Conservation (phyloP, 2,329 filamentous ascomycete species). For the Thyridium curvatum region DNA sequence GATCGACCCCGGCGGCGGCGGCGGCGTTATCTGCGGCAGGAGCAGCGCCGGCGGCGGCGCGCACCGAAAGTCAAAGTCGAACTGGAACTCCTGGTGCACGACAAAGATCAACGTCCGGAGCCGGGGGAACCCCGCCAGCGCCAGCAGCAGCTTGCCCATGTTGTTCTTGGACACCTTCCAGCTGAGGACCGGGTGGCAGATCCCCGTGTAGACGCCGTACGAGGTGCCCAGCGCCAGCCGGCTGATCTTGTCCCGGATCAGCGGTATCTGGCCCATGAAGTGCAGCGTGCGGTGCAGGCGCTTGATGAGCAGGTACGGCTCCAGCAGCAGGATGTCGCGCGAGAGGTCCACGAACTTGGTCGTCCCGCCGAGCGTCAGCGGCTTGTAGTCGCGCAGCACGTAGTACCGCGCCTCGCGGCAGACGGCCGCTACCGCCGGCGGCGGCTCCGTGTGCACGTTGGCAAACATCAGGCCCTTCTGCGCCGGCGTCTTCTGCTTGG, state of each 20-base stretch:
- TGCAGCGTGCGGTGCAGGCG: conserved; percentile 37
- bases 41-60: conserved; percentile 9
- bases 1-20: too few species aligned
- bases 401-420: conserved; percentile 37
- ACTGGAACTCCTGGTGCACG: conserved; percentile 41
- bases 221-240: conserved; percentile 38
- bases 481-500: conserved; percentile 29
- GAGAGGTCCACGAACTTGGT: conserved; percentile 39
- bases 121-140: conserved; percentile 30
- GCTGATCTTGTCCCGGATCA: conserved; percentile 31
- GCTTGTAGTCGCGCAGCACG: conserved; percentile 34
- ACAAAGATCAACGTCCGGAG: conserved; percentile 36
- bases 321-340: conserved; percentile 38
- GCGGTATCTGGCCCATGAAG: conserved; percentile 37
- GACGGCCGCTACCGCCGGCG: conserved; percentile 34
- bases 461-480: conserved; percentile 39
- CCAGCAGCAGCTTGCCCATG: conserved; percentile 33
- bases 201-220: conserved; percentile 37
- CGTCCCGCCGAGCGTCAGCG: conserved; percentile 34
- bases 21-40: too few species aligned
- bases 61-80: conserved; percentile 29
- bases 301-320: conserved; percentile 41
- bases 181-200: conserved; percentile 38
- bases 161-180: conserved; percentile 36
- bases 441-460: conserved; percentile 36